Conservation (phyloP, 2,329 filamentous ascomycete species). For the Pestalotiopsis sp. region DNA sequence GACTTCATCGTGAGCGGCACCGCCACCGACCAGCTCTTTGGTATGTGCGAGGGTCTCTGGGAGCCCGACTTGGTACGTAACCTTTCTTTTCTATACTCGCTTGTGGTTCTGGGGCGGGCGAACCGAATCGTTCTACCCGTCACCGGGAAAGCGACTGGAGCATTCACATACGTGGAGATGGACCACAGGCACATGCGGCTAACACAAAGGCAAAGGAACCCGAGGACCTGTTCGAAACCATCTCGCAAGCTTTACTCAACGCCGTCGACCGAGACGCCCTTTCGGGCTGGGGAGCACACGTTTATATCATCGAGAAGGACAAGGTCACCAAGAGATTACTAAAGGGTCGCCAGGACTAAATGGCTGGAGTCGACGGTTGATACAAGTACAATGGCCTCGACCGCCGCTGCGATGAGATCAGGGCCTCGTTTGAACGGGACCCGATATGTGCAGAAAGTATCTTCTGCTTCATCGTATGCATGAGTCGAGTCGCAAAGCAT, state of each 20-base stretch:
- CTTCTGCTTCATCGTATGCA: slow-evolving; percentile 8
- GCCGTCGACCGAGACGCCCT: slow-evolving; percentile 95
- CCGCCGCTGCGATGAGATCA: not conserved
- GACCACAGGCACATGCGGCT: not conserved
- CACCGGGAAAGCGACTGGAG: not conserved
- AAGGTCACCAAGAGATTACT: slow-evolving; percentile 99
- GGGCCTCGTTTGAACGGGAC: not conserved
- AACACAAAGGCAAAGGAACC: slow-evolving; percentile 59
- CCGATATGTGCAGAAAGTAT: not conserved
- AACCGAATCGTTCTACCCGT: not conserved
- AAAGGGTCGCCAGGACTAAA: slow-evolving; percentile 93
- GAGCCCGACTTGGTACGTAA: slow-evolving; percentile 85
- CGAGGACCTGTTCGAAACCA: slow-evolving; percentile 96
- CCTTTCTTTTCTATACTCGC: not conserved
- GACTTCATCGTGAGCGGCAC: slow-evolving; percentile 99
- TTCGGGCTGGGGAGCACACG: slow-evolving; percentile 96
- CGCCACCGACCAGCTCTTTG: slow-evolving; percentile 95
- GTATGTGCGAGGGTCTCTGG: slow-evolving; percentile 97
- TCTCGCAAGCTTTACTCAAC: slow-evolving; percentile 93
- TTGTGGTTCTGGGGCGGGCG: not conserved
- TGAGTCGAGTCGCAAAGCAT: not conserved
- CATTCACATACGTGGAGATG: not conserved
- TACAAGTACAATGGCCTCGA: not conserved
- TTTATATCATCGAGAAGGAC: slow-evolving; percentile 99
- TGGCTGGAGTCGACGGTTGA: not conserved